Evolutionary conservation across 2,329 filamentous ascomycete species (phyloP), one percentile per base, ranked within the genome.

Genomic region (Aurifilum marmelostoma): DNA sequence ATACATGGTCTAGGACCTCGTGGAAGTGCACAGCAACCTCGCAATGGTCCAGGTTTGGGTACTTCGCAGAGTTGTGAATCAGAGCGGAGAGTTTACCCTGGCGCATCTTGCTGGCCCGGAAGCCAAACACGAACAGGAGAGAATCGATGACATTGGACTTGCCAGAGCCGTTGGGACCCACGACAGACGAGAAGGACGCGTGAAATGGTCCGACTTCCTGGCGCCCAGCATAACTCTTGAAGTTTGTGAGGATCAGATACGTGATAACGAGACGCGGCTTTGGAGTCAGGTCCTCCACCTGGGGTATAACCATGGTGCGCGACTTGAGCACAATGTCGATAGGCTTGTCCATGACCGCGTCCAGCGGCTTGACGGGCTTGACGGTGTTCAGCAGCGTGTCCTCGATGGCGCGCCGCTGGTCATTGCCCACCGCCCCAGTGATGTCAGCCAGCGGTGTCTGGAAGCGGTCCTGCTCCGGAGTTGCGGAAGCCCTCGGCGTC

Each of bases 121-220:
- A 99, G 66, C 97, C 96, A 77, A 99, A 99, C n/a, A 99, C 96
- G 76, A 99, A 99, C 0, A 99, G 88, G 37, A 99, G 83, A 2
- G 96, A 97, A 80, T 99, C 96, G 77, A 99, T 99, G 72, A 99
- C 97, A 75, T 99, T 99, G 29, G 96, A 98, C 79, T 99, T 99
- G 69, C 96, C 96, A 12, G 96, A 99, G 71, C 96, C 96, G 78
- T 99, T 99, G 63, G 97, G 96, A 0, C 96, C 97, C 12, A 99
- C 96, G 2, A 99, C 96, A 0, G 96, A 97, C 1, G 96, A 97
- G 81, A 99, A 99, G 0, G 96, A 99, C 1, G 93, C 88, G 78
- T 99, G 96, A 79, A 99, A 99, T 0, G 96, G 96, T 0, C 96
- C 96, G 69, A 99, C 96, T 80, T 97, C 91, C 79, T 99, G 96